Percentiles rank a stretch among this genome's conserved stretches.
Evolutionary conservation across 306 rosid genomes (phyloP).

Genomic region (Casuarina equisetifolia): DNA sequence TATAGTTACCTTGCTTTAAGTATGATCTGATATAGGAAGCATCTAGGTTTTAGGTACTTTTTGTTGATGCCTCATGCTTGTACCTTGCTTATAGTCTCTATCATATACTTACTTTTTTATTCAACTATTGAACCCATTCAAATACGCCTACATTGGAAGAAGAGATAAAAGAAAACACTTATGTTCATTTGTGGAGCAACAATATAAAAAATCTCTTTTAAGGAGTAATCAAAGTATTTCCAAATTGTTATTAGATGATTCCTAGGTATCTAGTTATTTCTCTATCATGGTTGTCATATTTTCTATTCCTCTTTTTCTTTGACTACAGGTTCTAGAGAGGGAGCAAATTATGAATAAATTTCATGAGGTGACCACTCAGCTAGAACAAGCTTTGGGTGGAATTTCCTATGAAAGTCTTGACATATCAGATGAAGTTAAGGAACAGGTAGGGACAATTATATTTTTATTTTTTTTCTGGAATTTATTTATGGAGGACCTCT

Average conservation of each 20-base stretch:
- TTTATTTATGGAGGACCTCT: background rate
- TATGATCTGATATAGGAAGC: background rate
- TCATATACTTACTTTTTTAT: background rate
- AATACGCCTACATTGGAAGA: background rate
- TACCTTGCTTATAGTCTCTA: background rate
- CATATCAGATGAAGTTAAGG: conserved; percentile 96
- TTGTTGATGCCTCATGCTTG: background rate
- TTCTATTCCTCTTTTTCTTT: conserved; percentile 2
- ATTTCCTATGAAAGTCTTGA: conserved; percentile 78
- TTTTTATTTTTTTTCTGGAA: conserved; percentile 6
- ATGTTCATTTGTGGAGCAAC: background rate
- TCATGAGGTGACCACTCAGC: conserved; percentile 60
- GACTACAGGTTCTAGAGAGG: conserved; percentile 77
- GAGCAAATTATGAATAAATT: conserved; percentile 69
- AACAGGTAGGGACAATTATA: conserved; percentile 64
- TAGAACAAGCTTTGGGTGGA: conserved; percentile 72
- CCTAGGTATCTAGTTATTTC: conserved; percentile 17
- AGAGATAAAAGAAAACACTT: too few species aligned
- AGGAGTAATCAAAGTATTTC: background rate
- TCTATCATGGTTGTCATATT: background rate
- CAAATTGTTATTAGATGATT: conserved; percentile 11
- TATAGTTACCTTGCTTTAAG: background rate
- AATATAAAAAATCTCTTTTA: background rate
- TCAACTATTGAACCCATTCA: background rate
- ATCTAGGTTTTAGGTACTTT: background rate